Percentiles rank a stretch among this genome's conserved stretches.
These are phyloP conservation scores for Penicillium sp. DNA, from an alignment of 2,329 filamentous ascomycete genomes.

Conservation along the genomic window DNA sequence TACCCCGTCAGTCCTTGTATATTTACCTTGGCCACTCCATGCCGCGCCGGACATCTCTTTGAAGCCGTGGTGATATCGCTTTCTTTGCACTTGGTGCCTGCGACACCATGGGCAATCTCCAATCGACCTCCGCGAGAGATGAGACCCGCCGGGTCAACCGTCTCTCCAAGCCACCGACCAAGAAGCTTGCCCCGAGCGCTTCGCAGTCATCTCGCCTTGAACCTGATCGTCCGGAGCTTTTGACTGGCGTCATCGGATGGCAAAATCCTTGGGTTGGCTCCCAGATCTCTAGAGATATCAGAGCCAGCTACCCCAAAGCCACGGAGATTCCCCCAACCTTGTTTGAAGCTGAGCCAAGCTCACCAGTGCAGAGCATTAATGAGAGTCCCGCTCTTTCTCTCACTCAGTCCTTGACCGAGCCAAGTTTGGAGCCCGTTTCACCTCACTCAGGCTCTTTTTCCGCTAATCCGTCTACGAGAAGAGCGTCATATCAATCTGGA, in stretches of 20 bases:
- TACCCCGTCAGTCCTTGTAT: slow-evolving; percentile 1
- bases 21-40: slow-evolving; percentile 11
- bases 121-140: slow-evolving; percentile 32
- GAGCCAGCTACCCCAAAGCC: slow-evolving; percentile 8
- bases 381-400: neutral
- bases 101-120: slow-evolving; percentile 37
- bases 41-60: slow-evolving; percentile 1
- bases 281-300: slow-evolving; percentile 19
- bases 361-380: neutral
- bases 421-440: slow-evolving; percentile 1
- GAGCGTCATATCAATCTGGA: slow-evolving; percentile 23
- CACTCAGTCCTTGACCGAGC: neutral
- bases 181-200: slow-evolving; percentile 16
- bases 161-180: slow-evolving; percentile 38
- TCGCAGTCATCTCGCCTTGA: slow-evolving; percentile 9
- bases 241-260: slow-evolving; percentile 26
- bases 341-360: slow-evolving; percentile 11
- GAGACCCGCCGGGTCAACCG: slow-evolving; percentile 36
- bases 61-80: slow-evolving; percentile 10
- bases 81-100: slow-evolving; percentile 7
- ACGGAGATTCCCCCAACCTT: slow-evolving; percentile 18
- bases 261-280: slow-evolving; percentile 37
- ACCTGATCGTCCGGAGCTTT: slow-evolving; percentile 7
- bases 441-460: slow-evolving; percentile 14
- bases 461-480: slow-evolving; percentile 19